Evolutionary conservation across 495 filamentous ascomycete genomes (phyloP), one percentile per base, ranked within the genome.

Genomic region (Trichodelitschia bisporula): DNA sequence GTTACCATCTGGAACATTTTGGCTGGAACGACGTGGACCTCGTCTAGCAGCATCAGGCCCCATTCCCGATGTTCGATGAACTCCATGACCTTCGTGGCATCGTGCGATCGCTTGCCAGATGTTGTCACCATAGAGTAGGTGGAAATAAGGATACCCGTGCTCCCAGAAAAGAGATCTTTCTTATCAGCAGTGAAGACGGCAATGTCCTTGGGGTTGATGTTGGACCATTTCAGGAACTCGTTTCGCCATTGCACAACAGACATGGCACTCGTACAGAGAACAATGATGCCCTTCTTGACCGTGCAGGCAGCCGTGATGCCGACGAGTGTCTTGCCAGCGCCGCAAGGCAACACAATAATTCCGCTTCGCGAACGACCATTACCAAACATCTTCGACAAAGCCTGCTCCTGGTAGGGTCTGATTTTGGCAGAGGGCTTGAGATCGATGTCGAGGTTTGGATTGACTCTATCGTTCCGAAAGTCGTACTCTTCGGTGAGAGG

Each of bases 41-140:
- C 86, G 48, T 99, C 86, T 4, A 95, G 63, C 36, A 99, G 77
- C 73, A 99, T 80, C 26, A 99, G 59, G 43, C 86, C 86, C 89
- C 86, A 95, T 62, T 99, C 86, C 32, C 84, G 69, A n/a, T 58
- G 58, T 18, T 61, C 66, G 36, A 99, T 62, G 51, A 91, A 95
- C 32, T 92, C 74, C 86, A 95, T 93, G 72, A 95, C 89, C 55
- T 91, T 90, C 47, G 84, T 66, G 20, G 80, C 72, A 45, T 99
- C 86, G 43, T 95, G 69, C 11, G 89, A 84, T 15, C 86, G 62
- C 32, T 72, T 69, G 19, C 77, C 60, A 15, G 74, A 78, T 44
- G 89, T 74, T 5, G 83, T 86, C 8, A 99, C 79, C 86, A 99
- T 99, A 28, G 79, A 80, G 48, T 99, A 99, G 1, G 86, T 95